phyloP scores from a whole-genome alignment of 2,329 filamentous ascomycete genomes.

The Pseudopyricularia javanii region DNA sequence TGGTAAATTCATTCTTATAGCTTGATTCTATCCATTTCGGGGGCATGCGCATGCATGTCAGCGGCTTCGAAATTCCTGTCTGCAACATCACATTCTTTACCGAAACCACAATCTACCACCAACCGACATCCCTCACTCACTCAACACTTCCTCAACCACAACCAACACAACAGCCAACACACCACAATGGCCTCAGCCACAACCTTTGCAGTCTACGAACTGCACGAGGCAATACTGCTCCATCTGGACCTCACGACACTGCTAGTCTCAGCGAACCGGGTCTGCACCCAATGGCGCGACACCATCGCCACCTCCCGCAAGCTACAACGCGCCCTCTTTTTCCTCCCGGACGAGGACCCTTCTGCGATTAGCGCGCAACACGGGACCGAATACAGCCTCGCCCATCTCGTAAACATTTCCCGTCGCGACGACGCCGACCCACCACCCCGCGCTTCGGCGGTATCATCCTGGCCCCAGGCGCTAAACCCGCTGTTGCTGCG shows the following conservation, averaged over 20 bases:
- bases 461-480: not conserved
- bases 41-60: no score
- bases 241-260: not conserved
- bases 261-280: not conserved
- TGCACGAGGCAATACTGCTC: not conserved
- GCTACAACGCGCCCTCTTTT: not conserved
- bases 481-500: not conserved
- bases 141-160: no score
- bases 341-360: not conserved
- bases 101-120: no score
- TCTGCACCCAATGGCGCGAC: not conserved
- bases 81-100: no score
- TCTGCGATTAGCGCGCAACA: not conserved
- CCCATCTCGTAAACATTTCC: not conserved
- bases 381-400: not conserved
- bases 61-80: no score
- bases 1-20: no score
- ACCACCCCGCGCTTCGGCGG: not conserved
- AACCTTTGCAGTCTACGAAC: not conserved
- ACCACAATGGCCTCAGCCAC: no score
- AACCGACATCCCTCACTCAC: no score
- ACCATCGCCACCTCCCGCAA: not conserved
- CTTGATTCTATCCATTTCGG: no score
- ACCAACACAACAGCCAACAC: no score
- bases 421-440: not conserved